phyloP scores from a whole-genome alignment of 164 flowering plant genomes.

The Paratinospora sagittata region DNA sequence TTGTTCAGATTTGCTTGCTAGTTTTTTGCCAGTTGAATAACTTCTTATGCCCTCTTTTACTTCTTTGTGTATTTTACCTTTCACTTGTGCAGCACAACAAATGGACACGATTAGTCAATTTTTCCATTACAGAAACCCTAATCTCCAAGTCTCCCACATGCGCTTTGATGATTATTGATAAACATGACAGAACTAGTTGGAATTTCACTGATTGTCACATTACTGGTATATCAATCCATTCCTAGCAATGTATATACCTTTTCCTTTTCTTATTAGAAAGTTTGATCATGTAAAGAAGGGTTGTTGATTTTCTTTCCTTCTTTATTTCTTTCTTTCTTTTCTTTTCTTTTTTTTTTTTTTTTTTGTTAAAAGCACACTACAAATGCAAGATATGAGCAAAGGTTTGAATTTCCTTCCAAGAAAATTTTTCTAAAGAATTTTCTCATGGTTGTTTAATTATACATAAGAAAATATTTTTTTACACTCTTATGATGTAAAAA shows the following conservation, averaged over 20 bases:
- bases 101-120: not conserved
- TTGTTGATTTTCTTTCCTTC: not conserved
- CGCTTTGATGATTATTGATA: not conserved
- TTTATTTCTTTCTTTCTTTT: too few relatives aligned
- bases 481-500: too few relatives aligned
- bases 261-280: not conserved
- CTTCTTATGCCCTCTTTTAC: not conserved
- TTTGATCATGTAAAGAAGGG: not conserved
- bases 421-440: too few relatives aligned
- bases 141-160: not conserved
- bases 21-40: not conserved
- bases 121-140: not conserved
- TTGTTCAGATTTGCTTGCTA: not conserved
- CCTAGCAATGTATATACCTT: not conserved
- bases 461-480: too few relatives aligned
- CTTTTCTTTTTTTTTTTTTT: too few relatives aligned
- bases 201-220: not conserved
- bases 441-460: too few relatives aligned
- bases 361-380: not conserved
- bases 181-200: too few relatives aligned
- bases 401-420: not conserved
- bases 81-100: slow-evolving; percentile 10
- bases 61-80: not conserved
- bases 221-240: not conserved
- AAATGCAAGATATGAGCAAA: not conserved